Conservation (phyloP, 768 basidiomycete species). For the Suillus fuscotomentosus region DNA sequence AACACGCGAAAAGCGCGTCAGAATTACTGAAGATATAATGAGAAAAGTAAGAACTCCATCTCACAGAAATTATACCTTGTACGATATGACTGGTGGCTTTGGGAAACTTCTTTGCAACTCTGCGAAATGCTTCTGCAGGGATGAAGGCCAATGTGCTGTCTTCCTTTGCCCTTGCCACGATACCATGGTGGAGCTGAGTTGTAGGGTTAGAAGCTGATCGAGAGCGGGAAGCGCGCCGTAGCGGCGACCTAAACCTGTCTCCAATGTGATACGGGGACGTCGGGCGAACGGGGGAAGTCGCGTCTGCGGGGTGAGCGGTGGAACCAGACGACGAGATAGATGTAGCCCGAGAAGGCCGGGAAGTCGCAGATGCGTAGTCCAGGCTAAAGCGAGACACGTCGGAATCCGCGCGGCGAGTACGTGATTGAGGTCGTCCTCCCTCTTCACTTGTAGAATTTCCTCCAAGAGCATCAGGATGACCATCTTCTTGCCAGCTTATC, state of each 20-base stretch:
- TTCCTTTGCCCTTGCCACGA: slow-evolving; percentile 89
- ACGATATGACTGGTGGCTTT: slow-evolving; percentile 97
- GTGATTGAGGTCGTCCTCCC: slow-evolving; percentile 24
- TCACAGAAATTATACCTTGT: slow-evolving; percentile 54
- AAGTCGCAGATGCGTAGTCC: slow-evolving; percentile 16
- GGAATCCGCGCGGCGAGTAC: slow-evolving; percentile 47
- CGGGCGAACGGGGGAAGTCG: slow-evolving; percentile 14
- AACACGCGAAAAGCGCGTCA: slow-evolving; percentile 94
- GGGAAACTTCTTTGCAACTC: slow-evolving; percentile 93
- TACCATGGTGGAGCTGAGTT: slow-evolving; percentile 55
- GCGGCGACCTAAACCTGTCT: slow-evolving; percentile 11
- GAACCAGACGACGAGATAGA: slow-evolving; percentile 70
- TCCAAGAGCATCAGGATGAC: slow-evolving; percentile 22
- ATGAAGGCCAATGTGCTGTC: slow-evolving; percentile 98
- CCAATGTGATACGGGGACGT: slow-evolving; percentile 11
- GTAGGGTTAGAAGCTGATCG: slow-evolving; percentile 24
- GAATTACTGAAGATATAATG: slow-evolving; percentile 60
- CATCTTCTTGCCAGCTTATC: slow-evolving; percentile 86
- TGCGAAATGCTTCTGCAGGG: slow-evolving; percentile 93
- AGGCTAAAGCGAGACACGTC: slow-evolving; percentile 66
- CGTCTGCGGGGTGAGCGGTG: slow-evolving; percentile 55
- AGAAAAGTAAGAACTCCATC: slow-evolving; percentile 11
- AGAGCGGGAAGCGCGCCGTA: slow-evolving; percentile 20
- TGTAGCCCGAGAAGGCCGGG: slow-evolving; percentile 38
- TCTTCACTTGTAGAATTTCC: slow-evolving; percentile 14